These are phyloP conservation scores for Orbilia quercus DNA, from an alignment of 2,329 filamentous ascomycete species.

Conservation along the genomic window DNA sequence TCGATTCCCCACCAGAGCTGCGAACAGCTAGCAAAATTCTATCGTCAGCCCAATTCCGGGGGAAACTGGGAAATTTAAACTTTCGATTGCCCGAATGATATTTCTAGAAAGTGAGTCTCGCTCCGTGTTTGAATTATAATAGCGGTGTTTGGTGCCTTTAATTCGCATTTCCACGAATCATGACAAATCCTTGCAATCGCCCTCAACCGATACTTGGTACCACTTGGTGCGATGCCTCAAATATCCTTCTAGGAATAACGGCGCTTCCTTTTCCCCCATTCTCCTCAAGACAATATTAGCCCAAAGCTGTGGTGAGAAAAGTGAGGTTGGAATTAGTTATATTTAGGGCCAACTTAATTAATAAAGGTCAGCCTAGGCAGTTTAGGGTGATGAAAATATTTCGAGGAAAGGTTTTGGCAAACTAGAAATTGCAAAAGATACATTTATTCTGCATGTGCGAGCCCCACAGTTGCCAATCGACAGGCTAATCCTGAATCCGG, in stretches of 20 bases:
- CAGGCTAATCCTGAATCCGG: constrained; percentile 54
- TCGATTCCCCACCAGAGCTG: background rate
- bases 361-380: background rate
- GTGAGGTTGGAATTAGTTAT: constrained; percentile 3
- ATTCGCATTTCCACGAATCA: background rate
- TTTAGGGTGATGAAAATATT: constrained; percentile 18
- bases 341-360: no score
- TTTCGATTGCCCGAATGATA: no score
- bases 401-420: constrained; percentile 36
- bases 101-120: no score
- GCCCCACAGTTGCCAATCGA: constrained; percentile 31
- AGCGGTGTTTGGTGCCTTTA: no score
- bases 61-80: background rate
- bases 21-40: background rate
- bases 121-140: no score
- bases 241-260: no score
- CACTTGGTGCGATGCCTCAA: no score
- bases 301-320: background rate
- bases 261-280: no score
- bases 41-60: background rate
- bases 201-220: no score
- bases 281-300: no score
- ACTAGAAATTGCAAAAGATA: constrained; percentile 30
- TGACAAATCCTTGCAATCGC: no score
- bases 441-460: constrained; percentile 28